Percentiles rank a stretch among this genome's conserved stretches.
Conservation (phyloP, 2,329 filamentous ascomycete genomes). For the Scedosporium aurantiacum region DNA sequence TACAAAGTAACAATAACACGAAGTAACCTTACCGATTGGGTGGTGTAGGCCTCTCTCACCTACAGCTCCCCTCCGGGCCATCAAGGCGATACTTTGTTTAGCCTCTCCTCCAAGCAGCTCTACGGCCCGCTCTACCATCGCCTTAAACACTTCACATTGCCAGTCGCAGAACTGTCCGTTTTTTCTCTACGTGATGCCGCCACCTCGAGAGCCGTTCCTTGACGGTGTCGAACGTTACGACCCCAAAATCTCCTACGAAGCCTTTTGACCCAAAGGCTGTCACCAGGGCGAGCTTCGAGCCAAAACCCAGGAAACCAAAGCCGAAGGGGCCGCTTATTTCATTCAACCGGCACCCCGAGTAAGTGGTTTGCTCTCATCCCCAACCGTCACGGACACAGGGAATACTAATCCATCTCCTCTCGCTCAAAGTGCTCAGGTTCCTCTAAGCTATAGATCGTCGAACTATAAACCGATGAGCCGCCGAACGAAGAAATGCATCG, state of each 20-base stretch:
- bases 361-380: slow-evolving; percentile 22
- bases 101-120: no score
- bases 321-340: slow-evolving; percentile 65
- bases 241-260: slow-evolving; percentile 31
- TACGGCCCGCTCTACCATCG: no score
- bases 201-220: not conserved
- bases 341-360: slow-evolving; percentile 84
- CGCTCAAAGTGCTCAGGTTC: slow-evolving; percentile 42
- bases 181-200: not conserved
- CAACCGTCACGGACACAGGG: not conserved
- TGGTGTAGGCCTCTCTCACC: no score
- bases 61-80: no score
- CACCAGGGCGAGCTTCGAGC: slow-evolving; percentile 66
- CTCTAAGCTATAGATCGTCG: slow-evolving; percentile 50
- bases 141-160: no score
- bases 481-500: slow-evolving; percentile 60
- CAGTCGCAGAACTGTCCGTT: not conserved
- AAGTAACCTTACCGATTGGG: no score
- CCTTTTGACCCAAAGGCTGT: slow-evolving; percentile 81
- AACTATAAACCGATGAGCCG: slow-evolving; percentile 56
- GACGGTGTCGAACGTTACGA: not conserved
- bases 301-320: slow-evolving; percentile 50
- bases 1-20: no score
- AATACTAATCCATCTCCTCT: not conserved
- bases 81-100: no score